Percentiles rank a stretch among this genome's conserved stretches.
Evolutionary conservation across 164 flowering plant genomes (phyloP).

Genomic region (Annona squamosa): DNA sequence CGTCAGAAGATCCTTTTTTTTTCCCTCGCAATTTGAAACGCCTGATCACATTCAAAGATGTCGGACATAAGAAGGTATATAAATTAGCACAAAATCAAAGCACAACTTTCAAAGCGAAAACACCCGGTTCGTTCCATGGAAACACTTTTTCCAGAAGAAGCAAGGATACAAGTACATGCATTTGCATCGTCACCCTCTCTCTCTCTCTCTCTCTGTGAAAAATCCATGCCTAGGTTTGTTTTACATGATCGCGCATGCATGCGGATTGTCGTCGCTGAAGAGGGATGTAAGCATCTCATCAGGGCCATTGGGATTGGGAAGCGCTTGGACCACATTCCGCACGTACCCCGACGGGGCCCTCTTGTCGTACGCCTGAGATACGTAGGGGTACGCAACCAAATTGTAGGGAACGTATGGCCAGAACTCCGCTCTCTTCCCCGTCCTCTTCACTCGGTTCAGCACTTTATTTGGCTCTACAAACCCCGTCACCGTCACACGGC

Average conservation of each 20-base stretch:
- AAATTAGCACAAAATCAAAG: no score
- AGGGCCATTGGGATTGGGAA: constrained; percentile 26
- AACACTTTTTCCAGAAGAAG: neutral
- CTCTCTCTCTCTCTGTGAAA: neutral
- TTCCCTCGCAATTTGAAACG: no score
- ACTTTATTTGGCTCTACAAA: constrained; percentile 66
- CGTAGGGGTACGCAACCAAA: constrained; percentile 50
- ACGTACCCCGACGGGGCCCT: constrained; percentile 66
- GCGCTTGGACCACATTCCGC: constrained; percentile 40
- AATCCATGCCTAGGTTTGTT: neutral
- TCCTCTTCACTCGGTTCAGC: constrained; percentile 51
- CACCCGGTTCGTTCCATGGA: no score
- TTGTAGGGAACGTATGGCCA: constrained; percentile 79
- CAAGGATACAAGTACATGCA: neutral
- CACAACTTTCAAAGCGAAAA: no score
- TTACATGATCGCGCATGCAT: constrained; percentile 70
- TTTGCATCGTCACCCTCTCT: neutral
- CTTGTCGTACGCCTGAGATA: constrained; percentile 53
- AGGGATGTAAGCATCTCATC: constrained; percentile 36
- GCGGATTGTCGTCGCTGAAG: constrained; percentile 71
- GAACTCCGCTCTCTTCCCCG: constrained; percentile 70
- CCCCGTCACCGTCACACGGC: constrained; percentile 53
- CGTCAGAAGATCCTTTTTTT: no score
- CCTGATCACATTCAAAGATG: no score
- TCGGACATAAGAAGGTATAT: no score